Percentiles rank a stretch among this genome's conserved stretches.
Evolutionary conservation across 495 filamentous ascomycete genomes (phyloP).

Genomic region (Neohortaea acidophila): DNA sequence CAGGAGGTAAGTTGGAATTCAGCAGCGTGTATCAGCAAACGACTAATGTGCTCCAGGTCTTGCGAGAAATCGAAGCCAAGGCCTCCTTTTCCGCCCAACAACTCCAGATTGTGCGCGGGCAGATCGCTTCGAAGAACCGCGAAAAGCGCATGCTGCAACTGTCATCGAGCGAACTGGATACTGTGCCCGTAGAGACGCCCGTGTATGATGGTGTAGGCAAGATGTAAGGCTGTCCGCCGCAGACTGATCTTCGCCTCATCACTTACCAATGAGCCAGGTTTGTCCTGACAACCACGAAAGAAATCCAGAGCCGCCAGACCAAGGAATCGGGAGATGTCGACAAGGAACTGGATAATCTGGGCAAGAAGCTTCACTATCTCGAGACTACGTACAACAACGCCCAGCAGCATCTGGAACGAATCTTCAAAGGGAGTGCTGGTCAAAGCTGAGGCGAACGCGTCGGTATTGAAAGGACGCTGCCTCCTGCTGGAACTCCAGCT

Average conservation of each 20-base stretch:
- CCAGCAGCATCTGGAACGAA: conserved; percentile 72
- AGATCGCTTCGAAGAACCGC: conserved; percentile 72
- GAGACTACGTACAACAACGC: conserved; percentile 93
- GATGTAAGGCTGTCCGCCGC: conserved; percentile 57
- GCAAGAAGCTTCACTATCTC: conserved; percentile 84
- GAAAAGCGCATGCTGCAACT: conserved; percentile 81
- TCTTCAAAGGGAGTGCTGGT: conserved; percentile 36
- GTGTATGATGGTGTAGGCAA: conserved; percentile 94
- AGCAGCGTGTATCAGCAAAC: not conserved
- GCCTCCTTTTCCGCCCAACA: conserved; percentile 81
- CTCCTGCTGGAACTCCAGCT: too few species aligned
- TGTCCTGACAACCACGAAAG: conserved; percentile 53
- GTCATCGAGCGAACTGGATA: conserved; percentile 64
- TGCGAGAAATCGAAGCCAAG: conserved; percentile 86
- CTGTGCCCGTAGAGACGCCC: conserved; percentile 60
- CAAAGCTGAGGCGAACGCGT: too few species aligned
- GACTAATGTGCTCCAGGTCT: conserved; percentile 41
- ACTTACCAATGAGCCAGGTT: conserved; percentile 65
- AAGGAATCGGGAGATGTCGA: conserved; percentile 62
- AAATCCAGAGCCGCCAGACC: conserved; percentile 60
- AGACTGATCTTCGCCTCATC: too few species aligned
- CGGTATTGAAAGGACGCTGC: too few species aligned
- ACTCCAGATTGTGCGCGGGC: conserved; percentile 70
- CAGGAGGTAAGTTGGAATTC: conserved; percentile 57
- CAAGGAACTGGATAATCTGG: conserved; percentile 58